Base-by-base conservation (phyloP, 2,329 filamentous ascomycete genomes). In the Exophiala xenobiotica region DNA sequence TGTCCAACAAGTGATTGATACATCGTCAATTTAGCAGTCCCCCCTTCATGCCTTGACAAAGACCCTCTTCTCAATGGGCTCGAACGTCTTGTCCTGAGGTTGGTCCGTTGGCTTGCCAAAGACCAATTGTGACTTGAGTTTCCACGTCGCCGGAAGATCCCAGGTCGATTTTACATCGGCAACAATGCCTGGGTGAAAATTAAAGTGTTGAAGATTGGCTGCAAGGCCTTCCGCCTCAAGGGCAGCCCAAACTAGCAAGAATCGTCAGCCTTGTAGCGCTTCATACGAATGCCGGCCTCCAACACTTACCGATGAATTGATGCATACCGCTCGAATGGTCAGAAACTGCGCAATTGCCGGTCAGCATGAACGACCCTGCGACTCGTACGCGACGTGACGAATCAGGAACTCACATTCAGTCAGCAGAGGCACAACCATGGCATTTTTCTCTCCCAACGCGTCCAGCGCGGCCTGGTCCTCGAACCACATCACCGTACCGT, bases 141-240 rank as follows among this genome's bases (percentile, higher is more conserved):
- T 81, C 90, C 90, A 96, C 62, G 79, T 79, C 22, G 73, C 65
- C 35, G 88, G 87, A 22, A 95, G 63, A 49, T 78, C 78, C 86
- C 88, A 96, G 61, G 82, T 74, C 56, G 75, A 76, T 38, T 78
- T 73, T 46, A 90, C 86, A 73, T 84, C 82, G 59, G 78, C 77
- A 71, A 93, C 86, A 62, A 95, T 81, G 52, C 95, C 72, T 14
- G 90, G 90, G 29, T 47, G 31, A 39, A 54, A 59, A 80, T 90
- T 93, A 78, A 95, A 95, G 77, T 96, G 90, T 78, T 96, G 90
- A 49, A 96, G 79, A 78, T 91, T 95, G 67, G 85, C 87, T 58
- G 90, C 90, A 48, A 95, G 80, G 19, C 90, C 90, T 68, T 93
- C 88, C 54, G 85, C 79, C 74, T 90, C 87, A 50, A 96, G 82